Evolutionary conservation across 2,329 filamentous ascomycete genomes (phyloP), one percentile per base, ranked within the genome.

Genomic region (Shiraia bambusicola): DNA sequence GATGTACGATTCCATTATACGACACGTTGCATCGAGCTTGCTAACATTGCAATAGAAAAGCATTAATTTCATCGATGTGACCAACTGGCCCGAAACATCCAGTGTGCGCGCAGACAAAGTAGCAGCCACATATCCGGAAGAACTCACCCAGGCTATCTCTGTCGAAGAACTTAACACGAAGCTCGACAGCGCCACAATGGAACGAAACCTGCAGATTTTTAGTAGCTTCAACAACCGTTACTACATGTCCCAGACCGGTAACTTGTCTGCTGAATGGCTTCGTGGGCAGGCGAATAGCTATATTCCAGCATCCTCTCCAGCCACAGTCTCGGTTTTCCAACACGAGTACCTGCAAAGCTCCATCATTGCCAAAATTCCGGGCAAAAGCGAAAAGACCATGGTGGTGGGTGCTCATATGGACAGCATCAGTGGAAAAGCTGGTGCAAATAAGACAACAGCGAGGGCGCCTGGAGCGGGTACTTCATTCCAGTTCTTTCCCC

Each of bases 41-140:
- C 24, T 38, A 10, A 40, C 3, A 31, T 9, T 26, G 3, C 8
- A 4, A 83, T 61, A 57, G 53, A 6, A 49, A 42, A 51, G 46
- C 1, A 76, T 83, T 52, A 86, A 83, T 57, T 96, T 96, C 76
- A 93, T 96, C 78, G 91, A 97, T 71, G 89, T 96, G 59, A 95
- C 92, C 47, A 79, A 87, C 19, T 80, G 83, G 40, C 74, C 76
- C 31, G 77, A 84, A 32, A 42, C 37, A n/a, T 37, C 47, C n/a
- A 37, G 69, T 37, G 71, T 77, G 45, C 31, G 13, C 11, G 28
- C 28, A 28, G 24, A 28, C 15, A 28, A 33, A 7, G 6, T 14
- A 11, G 11, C 13, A 3, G 74, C 83, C 49, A 73, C 69, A 33
- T 93, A 85, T 65, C 89, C 88, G 2, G 71, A 76, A 32, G 80